A percentile compares a stretch with the other conserved stretches of the same genome.
phyloP scores from a whole-genome alignment of 108 stramenopile species.

The Cyclostephanos invisitatus region DNA sequence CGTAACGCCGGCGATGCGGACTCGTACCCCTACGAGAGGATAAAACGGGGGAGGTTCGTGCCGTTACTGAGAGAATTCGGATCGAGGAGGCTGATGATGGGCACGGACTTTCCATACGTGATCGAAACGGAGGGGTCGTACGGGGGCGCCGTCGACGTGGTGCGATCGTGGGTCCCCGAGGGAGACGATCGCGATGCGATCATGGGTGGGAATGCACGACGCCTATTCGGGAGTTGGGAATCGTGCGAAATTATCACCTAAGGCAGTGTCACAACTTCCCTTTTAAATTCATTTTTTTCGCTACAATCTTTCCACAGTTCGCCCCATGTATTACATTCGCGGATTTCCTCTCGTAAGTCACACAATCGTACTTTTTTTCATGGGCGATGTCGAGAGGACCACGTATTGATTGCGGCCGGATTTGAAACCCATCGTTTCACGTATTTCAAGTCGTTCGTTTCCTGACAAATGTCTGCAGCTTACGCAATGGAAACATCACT shows the following conservation, averaged over 20 bases:
- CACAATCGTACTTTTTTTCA: constrained; percentile 44
- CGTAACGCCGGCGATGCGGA: constrained; percentile 57
- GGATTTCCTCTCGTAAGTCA: constrained; percentile 21
- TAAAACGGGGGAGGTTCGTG: constrained; percentile 61
- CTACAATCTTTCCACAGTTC: constrained; percentile 48
- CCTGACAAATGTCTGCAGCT: constrained; percentile 62
- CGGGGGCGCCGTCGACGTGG: constrained; percentile 55
- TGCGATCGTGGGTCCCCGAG: constrained; percentile 64
- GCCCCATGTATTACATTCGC: constrained; percentile 62
- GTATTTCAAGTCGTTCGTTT: constrained; percentile 59
- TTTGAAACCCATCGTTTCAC: constrained; percentile 83
- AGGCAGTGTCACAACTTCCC: too few relatives aligned
- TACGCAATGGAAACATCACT: constrained; percentile 67
- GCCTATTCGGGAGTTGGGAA: constrained; percentile 63
- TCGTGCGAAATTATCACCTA: constrained; percentile 15
- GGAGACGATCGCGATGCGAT: constrained; percentile 43
- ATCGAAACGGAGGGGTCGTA: constrained; percentile 67
- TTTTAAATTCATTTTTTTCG: too few relatives aligned
- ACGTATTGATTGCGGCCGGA: constrained; percentile 68
- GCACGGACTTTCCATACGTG: constrained; percentile 87
- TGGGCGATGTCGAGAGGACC: constrained; percentile 50
- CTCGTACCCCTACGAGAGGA: constrained; percentile 54
- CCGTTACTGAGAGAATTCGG: constrained; percentile 76
- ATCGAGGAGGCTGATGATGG: constrained; percentile 74
- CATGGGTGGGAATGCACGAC: constrained; percentile 72